phyloP scores from a whole-genome alignment of 169 alveolate species.

The Plasmodium relictum region DNA sequence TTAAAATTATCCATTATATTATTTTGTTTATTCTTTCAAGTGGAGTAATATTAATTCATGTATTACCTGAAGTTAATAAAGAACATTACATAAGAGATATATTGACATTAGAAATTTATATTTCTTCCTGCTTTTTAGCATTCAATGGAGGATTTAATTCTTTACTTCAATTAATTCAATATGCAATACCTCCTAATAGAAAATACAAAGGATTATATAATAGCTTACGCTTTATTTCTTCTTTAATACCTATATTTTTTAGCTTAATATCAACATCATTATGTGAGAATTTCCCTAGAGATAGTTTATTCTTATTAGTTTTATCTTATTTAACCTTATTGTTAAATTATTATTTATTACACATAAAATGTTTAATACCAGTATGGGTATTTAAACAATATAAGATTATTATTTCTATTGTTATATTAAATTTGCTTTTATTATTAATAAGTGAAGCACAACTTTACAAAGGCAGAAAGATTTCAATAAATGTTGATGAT shows the following conservation, averaged over 20 bases:
- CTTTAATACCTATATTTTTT: constrained; percentile 73
- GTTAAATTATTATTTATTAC: constrained; percentile 72
- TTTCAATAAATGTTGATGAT: constrained; percentile 45
- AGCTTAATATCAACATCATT: constrained; percentile 50
- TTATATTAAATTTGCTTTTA: constrained; percentile 33
- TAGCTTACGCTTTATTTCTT: constrained; percentile 68
- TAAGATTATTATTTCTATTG: constrained; percentile 19
- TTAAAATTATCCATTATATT: constrained; percentile 44
- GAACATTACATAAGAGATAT: constrained; percentile 71
- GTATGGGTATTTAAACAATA: constrained; percentile 51
- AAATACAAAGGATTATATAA: constrained; percentile 73
- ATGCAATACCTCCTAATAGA: constrained; percentile 66
- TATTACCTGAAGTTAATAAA: constrained; percentile 51
- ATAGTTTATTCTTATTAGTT: constrained; percentile 60
- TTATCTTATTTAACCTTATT: constrained; percentile 55
- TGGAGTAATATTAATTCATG: constrained; percentile 68
- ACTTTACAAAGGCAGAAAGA: constrained; percentile 50
- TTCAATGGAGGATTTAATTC: constrained; percentile 76
- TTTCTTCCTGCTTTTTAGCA: constrained; percentile 61
- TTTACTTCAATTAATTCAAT: constrained; percentile 64
- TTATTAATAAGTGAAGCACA: constrained; percentile 75
- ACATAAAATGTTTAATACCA: constrained; percentile 67
- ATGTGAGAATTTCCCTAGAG: constrained; percentile 75
- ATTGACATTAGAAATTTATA: constrained; percentile 56
- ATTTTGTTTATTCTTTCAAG: constrained; percentile 47